Conservation (phyloP, 2,329 filamentous ascomycete species). For the Aspergillus ochraceoroseus region DNA sequence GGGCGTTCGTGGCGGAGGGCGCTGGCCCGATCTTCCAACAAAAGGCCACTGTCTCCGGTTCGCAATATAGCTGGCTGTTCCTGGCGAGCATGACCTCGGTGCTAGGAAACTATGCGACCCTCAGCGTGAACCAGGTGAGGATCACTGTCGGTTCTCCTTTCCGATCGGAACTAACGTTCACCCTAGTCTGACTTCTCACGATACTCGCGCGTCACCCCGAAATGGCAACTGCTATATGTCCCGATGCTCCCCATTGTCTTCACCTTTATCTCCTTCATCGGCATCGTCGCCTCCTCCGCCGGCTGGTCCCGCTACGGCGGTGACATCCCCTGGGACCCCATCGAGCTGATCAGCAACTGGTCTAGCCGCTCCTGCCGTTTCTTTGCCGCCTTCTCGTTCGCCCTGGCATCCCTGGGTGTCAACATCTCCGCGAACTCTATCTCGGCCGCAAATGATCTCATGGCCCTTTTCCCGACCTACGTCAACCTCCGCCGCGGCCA, state of each 20-base stretch:
- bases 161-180: no score
- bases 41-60: slow-evolving; percentile 45
- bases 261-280: slow-evolving; percentile 51
- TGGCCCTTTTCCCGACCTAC: slow-evolving; percentile 51
- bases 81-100: slow-evolving; percentile 49
- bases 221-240: slow-evolving; percentile 50
- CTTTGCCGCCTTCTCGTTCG: slow-evolving; percentile 52
- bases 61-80: slow-evolving; percentile 52
- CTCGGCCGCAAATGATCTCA: slow-evolving; percentile 52
- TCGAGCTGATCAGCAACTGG: slow-evolving; percentile 39
- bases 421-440: slow-evolving; percentile 54
- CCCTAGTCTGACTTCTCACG: slow-evolving; percentile 56
- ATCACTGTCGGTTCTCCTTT: no score
- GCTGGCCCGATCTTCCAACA: slow-evolving; percentile 48
- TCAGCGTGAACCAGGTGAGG: slow-evolving; percentile 50
- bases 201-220: slow-evolving; percentile 47
- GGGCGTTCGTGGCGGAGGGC: slow-evolving; percentile 55
- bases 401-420: slow-evolving; percentile 52
- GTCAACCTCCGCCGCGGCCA: slow-evolving; percentile 56
- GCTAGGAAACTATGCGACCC: slow-evolving; percentile 50
- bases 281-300: slow-evolving; percentile 40
- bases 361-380: slow-evolving; percentile 42
- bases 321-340: slow-evolving; percentile 45
- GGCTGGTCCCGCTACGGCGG: slow-evolving; percentile 36
- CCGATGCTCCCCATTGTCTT: slow-evolving; percentile 51